Evolutionary conservation across 2,329 filamentous ascomycete species (phyloP), one percentile per base, ranked within the genome.

Genomic region (Hirsutella rhossiliensis): DNA sequence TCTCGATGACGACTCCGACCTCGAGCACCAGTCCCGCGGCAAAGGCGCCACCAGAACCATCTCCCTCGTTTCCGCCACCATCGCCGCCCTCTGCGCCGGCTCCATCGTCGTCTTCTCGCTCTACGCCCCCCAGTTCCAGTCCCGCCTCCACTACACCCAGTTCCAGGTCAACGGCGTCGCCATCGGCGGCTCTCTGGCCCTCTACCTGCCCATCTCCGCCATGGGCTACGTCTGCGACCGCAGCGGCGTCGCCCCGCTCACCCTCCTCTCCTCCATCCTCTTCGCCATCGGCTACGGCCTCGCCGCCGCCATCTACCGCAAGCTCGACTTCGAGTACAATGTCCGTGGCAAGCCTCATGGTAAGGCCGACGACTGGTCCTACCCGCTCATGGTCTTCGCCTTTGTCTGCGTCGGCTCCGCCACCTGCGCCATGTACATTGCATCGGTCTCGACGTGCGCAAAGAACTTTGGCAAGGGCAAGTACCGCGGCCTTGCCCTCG

Each of bases 401-500:
- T 98, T 97, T 61, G 72, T 89, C 40, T 75, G 76, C 42, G 80
- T 98, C 46, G 92, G 92, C 2, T 75, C 82, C 49, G 90, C 80
- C 5, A 96, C 90, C 0, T 86, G 84, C 51, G 79, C 78, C 61
- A 88, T 97, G 79, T 98, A 97, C 62, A 72, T 97, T 45, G 77
- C 82, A 42, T 83, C 87, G 2, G 83, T 98, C n/a, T 90, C 90
- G 7, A 94, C 90, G 0, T 95, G 88, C 58, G 92, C 92, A 31
- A 98, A 98, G 78, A 98, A 97, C 66, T 98, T 97, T 65, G 89
- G 89, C 41, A 80, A 84, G 48, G 87, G 88, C 4, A 85, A 82
- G 56, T 82, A 94, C 56, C 84, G 90, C 55, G 92, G 92, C 0
- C 67, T 98, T 42, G 90, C 94, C 47, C 72, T 98, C 44, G 89